A percentile compares a stretch with the other conserved stretches of the same genome.
Evolutionary conservation across 495 filamentous ascomycete species (phyloP).

Genomic region (Aspergillus sclerotiicarbonarius): DNA sequence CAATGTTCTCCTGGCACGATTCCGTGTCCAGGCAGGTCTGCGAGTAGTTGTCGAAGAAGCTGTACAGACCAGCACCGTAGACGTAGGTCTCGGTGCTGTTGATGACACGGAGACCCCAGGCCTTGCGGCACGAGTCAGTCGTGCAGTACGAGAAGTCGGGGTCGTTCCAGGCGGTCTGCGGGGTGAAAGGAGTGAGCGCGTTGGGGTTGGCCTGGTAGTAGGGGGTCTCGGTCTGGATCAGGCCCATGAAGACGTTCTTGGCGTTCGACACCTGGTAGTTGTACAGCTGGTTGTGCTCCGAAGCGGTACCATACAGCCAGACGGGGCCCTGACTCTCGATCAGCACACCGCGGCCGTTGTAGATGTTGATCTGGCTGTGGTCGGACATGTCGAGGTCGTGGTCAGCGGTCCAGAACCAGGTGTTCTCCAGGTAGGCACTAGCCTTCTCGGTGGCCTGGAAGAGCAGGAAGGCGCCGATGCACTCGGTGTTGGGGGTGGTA

Average conservation of each 20-base stretch:
- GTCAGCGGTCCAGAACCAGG: constrained; percentile 94
- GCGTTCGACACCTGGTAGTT: constrained; percentile 83
- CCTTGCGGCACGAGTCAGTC: constrained; percentile 65
- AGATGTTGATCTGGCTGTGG: constrained; percentile 84
- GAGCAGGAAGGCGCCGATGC: constrained; percentile 75
- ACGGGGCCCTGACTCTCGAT: constrained; percentile 61
- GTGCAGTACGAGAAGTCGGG: constrained; percentile 70
- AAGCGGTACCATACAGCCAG: constrained; percentile 72
- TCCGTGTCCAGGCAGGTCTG: constrained; percentile 73
- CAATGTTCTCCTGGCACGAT: constrained; percentile 83
- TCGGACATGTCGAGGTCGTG: constrained; percentile 80
- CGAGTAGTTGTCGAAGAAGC: constrained; percentile 84
- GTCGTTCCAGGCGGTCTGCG: constrained; percentile 64
- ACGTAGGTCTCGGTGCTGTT: constrained; percentile 65
- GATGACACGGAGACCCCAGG: constrained; percentile 81
- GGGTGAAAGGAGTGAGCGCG: constrained; percentile 63
- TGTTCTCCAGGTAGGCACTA: constrained; percentile 83
- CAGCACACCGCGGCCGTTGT: constrained; percentile 83
- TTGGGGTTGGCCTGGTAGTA: constrained; percentile 89
- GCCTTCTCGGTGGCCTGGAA: constrained; percentile 72
- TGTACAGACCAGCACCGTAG: constrained; percentile 80
- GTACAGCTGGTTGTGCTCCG: constrained; percentile 89
- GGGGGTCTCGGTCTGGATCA: constrained; percentile 90
- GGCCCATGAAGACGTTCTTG: constrained; percentile 76
- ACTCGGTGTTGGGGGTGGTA: constrained; percentile 53